phyloP scores from a whole-genome alignment of 2,329 filamentous ascomycete genomes.

The Arthrobotrys entomopaga region DNA sequence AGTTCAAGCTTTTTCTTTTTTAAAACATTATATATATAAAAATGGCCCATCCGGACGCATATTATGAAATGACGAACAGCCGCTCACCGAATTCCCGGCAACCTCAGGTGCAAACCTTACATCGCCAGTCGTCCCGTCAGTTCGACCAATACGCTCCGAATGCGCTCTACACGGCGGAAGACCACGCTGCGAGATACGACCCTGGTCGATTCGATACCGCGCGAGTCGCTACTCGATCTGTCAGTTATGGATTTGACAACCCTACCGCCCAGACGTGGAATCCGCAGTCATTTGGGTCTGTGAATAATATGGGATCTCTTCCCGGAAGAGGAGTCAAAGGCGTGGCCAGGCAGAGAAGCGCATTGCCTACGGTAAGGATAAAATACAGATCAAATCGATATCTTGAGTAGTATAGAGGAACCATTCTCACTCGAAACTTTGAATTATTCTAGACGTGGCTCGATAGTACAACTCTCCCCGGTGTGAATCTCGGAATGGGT shows the following conservation, averaged over 20 bases:
- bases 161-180: constrained; percentile 77
- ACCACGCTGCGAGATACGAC: constrained; percentile 67
- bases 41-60: constrained; percentile 57
- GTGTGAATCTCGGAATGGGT: constrained; percentile 62
- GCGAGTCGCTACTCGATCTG: constrained; percentile 70
- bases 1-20: no score
- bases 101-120: constrained; percentile 67
- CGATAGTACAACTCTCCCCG: constrained; percentile 60
- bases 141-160: constrained; percentile 76
- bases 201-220: constrained; percentile 68
- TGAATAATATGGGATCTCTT: constrained; percentile 72
- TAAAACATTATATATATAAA: not conserved
- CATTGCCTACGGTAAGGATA: constrained; percentile 58
- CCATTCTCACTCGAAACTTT: no score
- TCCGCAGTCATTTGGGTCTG: constrained; percentile 75
- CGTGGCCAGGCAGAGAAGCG: constrained; percentile 58
- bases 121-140: constrained; percentile 78
- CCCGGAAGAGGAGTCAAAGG: constrained; percentile 64
- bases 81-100: constrained; percentile 59
- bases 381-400: not conserved
- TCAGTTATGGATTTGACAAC: constrained; percentile 75
- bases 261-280: constrained; percentile 80
- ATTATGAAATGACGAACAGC: constrained; percentile 60
- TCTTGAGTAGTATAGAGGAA: no score
- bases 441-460: constrained; percentile 57